phyloP scores from a whole-genome alignment of 2,329 filamentous ascomycete species.

The Exophiala alcalophila region DNA sequence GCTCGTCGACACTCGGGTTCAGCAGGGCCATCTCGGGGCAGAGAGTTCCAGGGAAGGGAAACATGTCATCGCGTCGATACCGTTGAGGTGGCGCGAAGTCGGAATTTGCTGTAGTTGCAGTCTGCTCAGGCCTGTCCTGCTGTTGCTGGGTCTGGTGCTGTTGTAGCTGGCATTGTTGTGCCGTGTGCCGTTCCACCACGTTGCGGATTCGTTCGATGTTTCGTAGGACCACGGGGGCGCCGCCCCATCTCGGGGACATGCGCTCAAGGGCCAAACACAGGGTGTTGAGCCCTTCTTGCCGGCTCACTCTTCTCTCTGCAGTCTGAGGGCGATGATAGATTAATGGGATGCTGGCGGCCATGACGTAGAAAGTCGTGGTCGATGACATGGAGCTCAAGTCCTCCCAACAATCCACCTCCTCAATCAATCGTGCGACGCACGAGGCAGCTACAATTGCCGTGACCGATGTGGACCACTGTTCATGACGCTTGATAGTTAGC shows the following conservation, averaged over 20 bases:
- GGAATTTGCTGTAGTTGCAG: neutral
- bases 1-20: neutral
- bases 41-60: slow-evolving; percentile 4
- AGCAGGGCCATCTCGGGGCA: slow-evolving; percentile 3
- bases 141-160: neutral
- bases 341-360: slow-evolving; percentile 3
- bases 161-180: neutral
- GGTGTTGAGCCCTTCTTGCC: slow-evolving; percentile 2
- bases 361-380: slow-evolving; percentile 3
- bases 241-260: slow-evolving; percentile 4
- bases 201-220: slow-evolving; percentile 9
- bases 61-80: neutral
- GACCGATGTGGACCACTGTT: slow-evolving; percentile 1
- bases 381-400: slow-evolving; percentile 10
- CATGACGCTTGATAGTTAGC: neutral
- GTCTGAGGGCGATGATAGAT: neutral
- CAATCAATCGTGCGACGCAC: slow-evolving; percentile 1
- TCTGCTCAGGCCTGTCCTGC: neutral
- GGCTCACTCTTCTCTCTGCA: neutral
- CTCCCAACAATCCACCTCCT: slow-evolving; percentile 8
- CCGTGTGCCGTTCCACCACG: neutral
- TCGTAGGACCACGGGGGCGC: neutral
- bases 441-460: slow-evolving; percentile 3
- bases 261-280: slow-evolving; percentile 1
- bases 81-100: neutral